Evolutionary conservation across 768 basidiomycete species (phyloP), one percentile per base, ranked within the genome.

Genomic region (Phylloporus sp.): DNA sequence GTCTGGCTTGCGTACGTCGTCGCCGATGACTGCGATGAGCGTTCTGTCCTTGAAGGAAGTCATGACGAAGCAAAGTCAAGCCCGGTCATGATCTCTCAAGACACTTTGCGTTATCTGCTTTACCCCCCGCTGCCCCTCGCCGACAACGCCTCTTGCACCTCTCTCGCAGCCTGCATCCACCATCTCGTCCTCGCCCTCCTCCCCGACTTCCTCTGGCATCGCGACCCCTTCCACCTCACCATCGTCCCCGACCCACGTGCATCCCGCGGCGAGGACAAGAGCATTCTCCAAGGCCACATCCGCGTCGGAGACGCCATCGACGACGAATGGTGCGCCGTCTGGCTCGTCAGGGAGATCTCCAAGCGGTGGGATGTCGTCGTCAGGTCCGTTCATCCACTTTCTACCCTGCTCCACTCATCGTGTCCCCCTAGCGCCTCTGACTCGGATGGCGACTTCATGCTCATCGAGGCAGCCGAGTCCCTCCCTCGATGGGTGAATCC

Each of bases 241-340:
- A 75, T 86, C 15, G 77, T 75, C 8, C 51, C 63, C 36, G 70
- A 80, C 40, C 63, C 71, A 18, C 71, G 81, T 54, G 52, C 55
- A n/a, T 37, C 17, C 10, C 51, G 27, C n/a, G 44, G 42, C 13
- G 55, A 56, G 35, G 57, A 65, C 13, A 71, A 65, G n/a, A 83
- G 77, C 69, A 69, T 82, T 33, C 67, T 97, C 2, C 83, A 91
- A 59, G 92, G 94, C 9, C 71, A 74, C 36, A 89, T 94, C 84
- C 74, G 93, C 36, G 88, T 98, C 20, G 95, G 96, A 3, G 96
- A 99, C 67, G 88, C 83, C 42, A 78, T 98, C n/a, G 94, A 99
- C 65, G 96, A 99, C 58, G 96, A 99, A 67, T 99, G 96, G 96
- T 85, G 84, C 62, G 76, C 79, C 13, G 92, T 97, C 15, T 98